Evolutionary conservation across 1,139 yeast genomes (phyloP).

Genomic region (Lodderomyces theae): DNA sequence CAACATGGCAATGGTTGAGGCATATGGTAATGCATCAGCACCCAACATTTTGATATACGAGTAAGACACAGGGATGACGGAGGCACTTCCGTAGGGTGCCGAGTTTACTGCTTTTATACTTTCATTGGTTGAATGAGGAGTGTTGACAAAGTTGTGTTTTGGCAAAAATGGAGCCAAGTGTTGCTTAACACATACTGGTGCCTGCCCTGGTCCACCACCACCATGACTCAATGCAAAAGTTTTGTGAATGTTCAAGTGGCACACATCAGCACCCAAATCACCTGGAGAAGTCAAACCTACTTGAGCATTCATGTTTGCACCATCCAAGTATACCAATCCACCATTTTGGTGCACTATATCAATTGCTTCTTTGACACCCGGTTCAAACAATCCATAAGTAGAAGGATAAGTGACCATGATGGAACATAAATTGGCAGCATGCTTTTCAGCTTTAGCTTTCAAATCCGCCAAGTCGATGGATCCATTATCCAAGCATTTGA

Average conservation of each 20-base stretch:
- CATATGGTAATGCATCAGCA: slow-evolving; percentile 74
- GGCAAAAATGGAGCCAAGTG: slow-evolving; percentile 87
- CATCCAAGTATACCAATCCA: slow-evolving; percentile 96
- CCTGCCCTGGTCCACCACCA: slow-evolving; percentile 99
- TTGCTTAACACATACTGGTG: slow-evolving; percentile 90
- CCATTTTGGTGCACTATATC: slow-evolving; percentile 81
- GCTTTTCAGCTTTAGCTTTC: slow-evolving; percentile 66
- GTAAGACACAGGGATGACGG: slow-evolving; percentile 90
- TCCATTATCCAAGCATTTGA: slow-evolving; percentile 82
- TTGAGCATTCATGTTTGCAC: slow-evolving; percentile 99
- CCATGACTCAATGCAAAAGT: slow-evolving; percentile 98
- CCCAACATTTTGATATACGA: slow-evolving; percentile 95
- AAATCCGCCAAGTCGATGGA: slow-evolving; percentile 80
- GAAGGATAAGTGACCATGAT: slow-evolving; percentile 97
- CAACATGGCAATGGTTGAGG: slow-evolving; percentile 84
- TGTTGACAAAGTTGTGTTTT: slow-evolving; percentile 60
- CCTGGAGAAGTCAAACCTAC: slow-evolving; percentile 98
- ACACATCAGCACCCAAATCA: slow-evolving; percentile 97
- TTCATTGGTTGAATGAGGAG: slow-evolving; percentile 52
- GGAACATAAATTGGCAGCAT: slow-evolving; percentile 73
- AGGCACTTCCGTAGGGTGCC: slow-evolving; percentile 95
- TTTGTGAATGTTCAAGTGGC: slow-evolving; percentile 94
- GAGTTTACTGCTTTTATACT: slow-evolving; percentile 81
- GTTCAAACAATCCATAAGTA: slow-evolving; percentile 94
- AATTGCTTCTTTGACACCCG: slow-evolving; percentile 81